phyloP scores from a whole-genome alignment of 1,139 yeast genomes.

The Pichia sp. region DNA sequence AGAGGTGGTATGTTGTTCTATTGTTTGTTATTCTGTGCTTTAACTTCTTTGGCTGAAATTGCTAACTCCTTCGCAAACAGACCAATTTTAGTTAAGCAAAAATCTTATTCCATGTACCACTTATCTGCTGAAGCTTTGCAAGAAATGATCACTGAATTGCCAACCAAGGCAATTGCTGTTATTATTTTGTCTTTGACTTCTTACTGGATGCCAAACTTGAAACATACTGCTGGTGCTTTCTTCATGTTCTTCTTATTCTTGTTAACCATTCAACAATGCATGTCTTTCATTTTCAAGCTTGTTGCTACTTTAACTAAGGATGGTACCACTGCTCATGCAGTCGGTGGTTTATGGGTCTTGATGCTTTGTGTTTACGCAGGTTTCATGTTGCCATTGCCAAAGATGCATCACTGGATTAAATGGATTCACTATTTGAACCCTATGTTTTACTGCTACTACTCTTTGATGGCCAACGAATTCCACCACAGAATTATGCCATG shows the following conservation, averaged over 20 bases:
- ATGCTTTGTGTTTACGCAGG: slow-evolving; percentile 54
- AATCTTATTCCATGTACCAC: slow-evolving; percentile 51
- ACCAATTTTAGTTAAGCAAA: slow-evolving; percentile 53
- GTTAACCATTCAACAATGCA: slow-evolving; percentile 37
- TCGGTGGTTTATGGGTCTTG: slow-evolving; percentile 39
- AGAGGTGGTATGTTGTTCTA: slow-evolving; percentile 58
- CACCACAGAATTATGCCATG: slow-evolving; percentile 54
- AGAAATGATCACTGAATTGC: slow-evolving; percentile 42
- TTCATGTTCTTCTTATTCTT: slow-evolving; percentile 49
- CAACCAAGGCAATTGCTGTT: slow-evolving; percentile 45
- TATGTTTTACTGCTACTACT: slow-evolving; percentile 52
- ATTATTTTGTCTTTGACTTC: slow-evolving; percentile 42
- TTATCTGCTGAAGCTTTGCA: slow-evolving; percentile 58
- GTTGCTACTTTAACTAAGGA: slow-evolving; percentile 56
- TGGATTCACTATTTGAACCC: slow-evolving; percentile 62
- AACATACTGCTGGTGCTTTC: slow-evolving; percentile 50
- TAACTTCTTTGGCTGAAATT: slow-evolving; percentile 54
- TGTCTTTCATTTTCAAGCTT: slow-evolving; percentile 50
- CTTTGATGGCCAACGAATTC: slow-evolving; percentile 53
- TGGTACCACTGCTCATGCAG: slow-evolving; percentile 56
- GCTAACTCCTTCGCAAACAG: slow-evolving; percentile 45
- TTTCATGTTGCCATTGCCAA: slow-evolving; percentile 51
- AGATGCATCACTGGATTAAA: slow-evolving; percentile 61
- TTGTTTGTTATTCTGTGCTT: slow-evolving; percentile 47
- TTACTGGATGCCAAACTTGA: slow-evolving; percentile 50